Base-by-base conservation (phyloP, 371 early-diverging fungal species). In the Zopfochytrium polystomum region DNA sequence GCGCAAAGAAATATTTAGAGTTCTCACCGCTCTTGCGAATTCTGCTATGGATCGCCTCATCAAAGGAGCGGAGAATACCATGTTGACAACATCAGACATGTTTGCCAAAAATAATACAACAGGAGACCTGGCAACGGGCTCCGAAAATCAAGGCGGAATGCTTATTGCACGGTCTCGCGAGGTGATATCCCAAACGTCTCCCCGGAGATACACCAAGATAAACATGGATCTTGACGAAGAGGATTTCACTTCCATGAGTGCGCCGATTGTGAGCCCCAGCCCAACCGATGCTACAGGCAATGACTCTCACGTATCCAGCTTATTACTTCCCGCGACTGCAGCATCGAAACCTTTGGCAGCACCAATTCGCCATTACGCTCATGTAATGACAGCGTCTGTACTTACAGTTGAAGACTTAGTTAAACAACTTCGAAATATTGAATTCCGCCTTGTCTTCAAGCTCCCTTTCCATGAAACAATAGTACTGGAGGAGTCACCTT, bases 1-100 rank as follows among this genome's bases (percentile, higher is more conserved):
- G 20, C 63, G 77, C 11, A 73, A 70, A 35, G 79, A 80, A 56
- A 74, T 78, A 6, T 75, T 66, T 53, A 74, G 78, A 26, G 52
- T 67, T 1, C 54, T 80, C 4, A 63, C 48, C 9, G 65, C 66
- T 1, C 67, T 80, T 7, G 49, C 64, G 35, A 70, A 80, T 52
- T 78, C 79, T 20, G 75, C 81, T 9, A 81, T 81, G 81, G 74
- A 78, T 55, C 62, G 75, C 5, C 67, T 81, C 18, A 70, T 81
- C 33, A 79, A 75, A 56, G 81, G 81, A 18, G 78, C 81, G 22
- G 81, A 81, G 55, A 75, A 63, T 23, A 76, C 79, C 1, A 53
- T 76, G 23, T 70, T 77, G 25, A 61, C 78, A 11, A 66, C 75
- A 3, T 66, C 75, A 1, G 81, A 79, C 45, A 76, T 80, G 75